Base-by-base conservation (phyloP, 2,329 filamentous ascomycete genomes). In the Apiospora sp. region DNA sequence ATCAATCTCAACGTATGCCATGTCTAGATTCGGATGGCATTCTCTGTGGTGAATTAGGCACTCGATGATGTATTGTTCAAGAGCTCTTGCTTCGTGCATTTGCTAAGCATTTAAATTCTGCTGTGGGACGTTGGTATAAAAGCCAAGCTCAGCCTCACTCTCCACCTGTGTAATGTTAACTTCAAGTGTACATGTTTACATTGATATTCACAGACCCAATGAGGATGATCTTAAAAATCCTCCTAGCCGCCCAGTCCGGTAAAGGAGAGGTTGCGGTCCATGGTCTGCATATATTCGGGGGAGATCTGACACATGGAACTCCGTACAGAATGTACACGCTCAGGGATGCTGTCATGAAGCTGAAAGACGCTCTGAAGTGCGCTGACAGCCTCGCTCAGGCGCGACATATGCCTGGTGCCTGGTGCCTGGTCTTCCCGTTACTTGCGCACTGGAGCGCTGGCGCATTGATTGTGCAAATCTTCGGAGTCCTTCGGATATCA, bases 401-500 rank as follows among this genome's bases (percentile, higher is more conserved):
- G 54, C 16, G 14, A 27, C 51, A 58, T 37, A 30, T n/a, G 7
- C 19, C 46, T 8, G n/a, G 46, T 10, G 37, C 37, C 37, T 41
- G 37, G 37, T 41, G 37, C 37, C 37, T 41, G 37, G 37, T 41
- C 37, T 49, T 22, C 14, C 46, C 22, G 43, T 22, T n/a, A 49
- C 22, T 6, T 49, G n/a, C 46, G 22, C 16, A 19, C 16, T 61
- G 27, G 30, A 37, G 12, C 27, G 12, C 5, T 22, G 16, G 30
- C 30, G 54, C 54, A 61, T 61, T 61, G 54, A 61, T 37, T 61
- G 54, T 61, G 54, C 27, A 34, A 16, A 6, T 34, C 30, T 16
- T 61, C 54, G 54, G 27, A 37, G 54, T 37, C 54, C 16, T 61
- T 61, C 30, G 54, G 54, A 61, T 61, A 61, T 37, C 54, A 61